These are phyloP conservation scores for Leccinum discolor DNA, from an alignment of 1,284 basidiomycete genomes.

Conservation along the genomic window DNA sequence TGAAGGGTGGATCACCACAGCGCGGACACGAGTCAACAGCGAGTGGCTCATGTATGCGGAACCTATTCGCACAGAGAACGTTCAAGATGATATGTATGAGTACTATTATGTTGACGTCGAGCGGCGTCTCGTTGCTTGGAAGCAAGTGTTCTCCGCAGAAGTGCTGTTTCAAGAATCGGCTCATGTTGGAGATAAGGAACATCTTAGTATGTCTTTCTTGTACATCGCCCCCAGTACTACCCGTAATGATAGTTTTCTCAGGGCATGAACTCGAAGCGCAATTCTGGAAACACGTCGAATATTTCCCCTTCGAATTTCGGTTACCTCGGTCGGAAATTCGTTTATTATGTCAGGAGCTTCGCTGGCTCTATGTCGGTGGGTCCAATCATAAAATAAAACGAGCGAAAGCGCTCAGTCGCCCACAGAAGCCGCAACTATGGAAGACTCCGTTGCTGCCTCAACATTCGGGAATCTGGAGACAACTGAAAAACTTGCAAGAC, in stretches of 20 bases:
- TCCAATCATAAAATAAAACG: not conserved
- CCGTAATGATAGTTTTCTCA: not conserved
- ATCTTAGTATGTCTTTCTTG: not conserved
- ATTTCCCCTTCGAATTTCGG: not conserved
- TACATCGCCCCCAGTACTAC: not conserved
- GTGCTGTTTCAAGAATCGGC: not conserved
- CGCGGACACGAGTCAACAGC: not conserved
- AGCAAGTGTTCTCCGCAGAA: not conserved
- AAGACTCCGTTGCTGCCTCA: not conserved
- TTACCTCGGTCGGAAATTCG: not conserved
- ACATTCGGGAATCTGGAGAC: not conserved
- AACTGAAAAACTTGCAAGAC: not conserved
- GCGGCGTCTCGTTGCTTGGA: not conserved
- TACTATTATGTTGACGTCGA: not conserved
- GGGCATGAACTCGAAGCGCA: not conserved
- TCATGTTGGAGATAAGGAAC: not conserved
- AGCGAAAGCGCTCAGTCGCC: not conserved
- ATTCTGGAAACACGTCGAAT: not conserved
- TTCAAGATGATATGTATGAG: not conserved
- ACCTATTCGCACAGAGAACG: not conserved
- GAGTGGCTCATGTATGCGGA: not conserved
- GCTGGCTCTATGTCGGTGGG: not conserved
- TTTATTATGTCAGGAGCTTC: not conserved
- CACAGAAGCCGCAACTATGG: not conserved
- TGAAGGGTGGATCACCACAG: not conserved